phyloP scores from a whole-genome alignment of 2,329 filamentous ascomycete genomes.

The Exophiala bonariae region DNA sequence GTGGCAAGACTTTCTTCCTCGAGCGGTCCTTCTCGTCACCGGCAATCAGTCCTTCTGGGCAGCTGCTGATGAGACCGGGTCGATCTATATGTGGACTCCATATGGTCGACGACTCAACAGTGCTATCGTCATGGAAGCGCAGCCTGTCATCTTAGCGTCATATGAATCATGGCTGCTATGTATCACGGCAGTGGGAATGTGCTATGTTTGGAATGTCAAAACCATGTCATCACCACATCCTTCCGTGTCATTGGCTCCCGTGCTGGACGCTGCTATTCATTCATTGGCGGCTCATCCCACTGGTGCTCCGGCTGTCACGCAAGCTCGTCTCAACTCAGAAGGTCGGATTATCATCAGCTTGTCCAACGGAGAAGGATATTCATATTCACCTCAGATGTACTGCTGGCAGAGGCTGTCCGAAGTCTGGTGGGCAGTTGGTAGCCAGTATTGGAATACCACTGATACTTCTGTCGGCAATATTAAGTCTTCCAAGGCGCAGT shows the following conservation, averaged over 20 bases:
- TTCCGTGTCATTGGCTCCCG: slow-evolving; percentile 82
- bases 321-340: slow-evolving; percentile 84
- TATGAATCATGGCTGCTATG: slow-evolving; percentile 86
- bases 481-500: slow-evolving; percentile 61
- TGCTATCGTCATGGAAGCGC: slow-evolving; percentile 82
- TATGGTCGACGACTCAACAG: slow-evolving; percentile 84
- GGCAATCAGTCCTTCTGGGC: slow-evolving; percentile 91
- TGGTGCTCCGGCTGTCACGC: slow-evolving; percentile 79
- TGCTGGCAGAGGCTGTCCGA: slow-evolving; percentile 96
- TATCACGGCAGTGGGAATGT: slow-evolving; percentile 83
- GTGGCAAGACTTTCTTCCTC: slow-evolving; percentile 93
- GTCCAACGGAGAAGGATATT: slow-evolving; percentile 91
- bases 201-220: slow-evolving; percentile 90
- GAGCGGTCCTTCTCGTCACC: slow-evolving; percentile 83
- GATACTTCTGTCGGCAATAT: slow-evolving; percentile 84
- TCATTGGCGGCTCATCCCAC: slow-evolving; percentile 77
- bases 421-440: slow-evolving; percentile 96
- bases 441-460: slow-evolving; percentile 98
- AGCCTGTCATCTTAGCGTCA: slow-evolving; percentile 91
- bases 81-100: slow-evolving; percentile 86
- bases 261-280: slow-evolving; percentile 82
- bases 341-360: slow-evolving; percentile 87
- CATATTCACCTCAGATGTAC: slow-evolving; percentile 81
- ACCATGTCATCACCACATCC: slow-evolving; percentile 82
- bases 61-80: slow-evolving; percentile 89